phyloP scores from a whole-genome alignment of 2,329 filamentous ascomycete species.

The Sclerotinia subarctica region DNA sequence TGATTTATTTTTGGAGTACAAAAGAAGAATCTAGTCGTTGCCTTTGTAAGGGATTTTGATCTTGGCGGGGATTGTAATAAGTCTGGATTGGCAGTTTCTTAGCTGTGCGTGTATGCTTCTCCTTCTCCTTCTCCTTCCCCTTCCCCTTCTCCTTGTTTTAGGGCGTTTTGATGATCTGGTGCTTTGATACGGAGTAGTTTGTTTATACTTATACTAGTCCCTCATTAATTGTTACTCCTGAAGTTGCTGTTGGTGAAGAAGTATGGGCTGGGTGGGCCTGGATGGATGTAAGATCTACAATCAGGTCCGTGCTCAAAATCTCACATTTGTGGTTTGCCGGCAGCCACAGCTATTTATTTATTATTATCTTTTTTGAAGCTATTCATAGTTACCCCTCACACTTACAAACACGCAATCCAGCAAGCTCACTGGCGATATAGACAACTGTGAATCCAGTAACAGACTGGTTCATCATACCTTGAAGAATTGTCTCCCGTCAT shows the following conservation, averaged over 20 bases:
- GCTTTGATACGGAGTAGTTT: neutral
- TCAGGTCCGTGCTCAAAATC: conserved; percentile 15
- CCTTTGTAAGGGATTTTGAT: conserved; percentile 11
- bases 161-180: neutral
- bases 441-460: neutral
- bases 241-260: neutral
- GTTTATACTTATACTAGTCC: too few species aligned
- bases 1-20: neutral
- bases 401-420: neutral
- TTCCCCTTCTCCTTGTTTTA: neutral
- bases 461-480: neutral
- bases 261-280: neutral
- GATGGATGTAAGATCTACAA: neutral
- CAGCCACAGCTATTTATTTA: too few species aligned
- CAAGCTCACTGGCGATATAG: neutral
- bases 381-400: neutral
- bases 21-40: conserved; percentile 8
- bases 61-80: neutral
- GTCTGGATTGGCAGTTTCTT: neutral
- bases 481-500: neutral
- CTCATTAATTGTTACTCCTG: neutral
- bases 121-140: neutral
- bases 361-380: neutral
- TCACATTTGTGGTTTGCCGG: neutral
- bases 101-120: neutral